These are phyloP conservation scores for Exophiala calicioides DNA, from an alignment of 2,329 filamentous ascomycete species.

Conservation along the genomic window DNA sequence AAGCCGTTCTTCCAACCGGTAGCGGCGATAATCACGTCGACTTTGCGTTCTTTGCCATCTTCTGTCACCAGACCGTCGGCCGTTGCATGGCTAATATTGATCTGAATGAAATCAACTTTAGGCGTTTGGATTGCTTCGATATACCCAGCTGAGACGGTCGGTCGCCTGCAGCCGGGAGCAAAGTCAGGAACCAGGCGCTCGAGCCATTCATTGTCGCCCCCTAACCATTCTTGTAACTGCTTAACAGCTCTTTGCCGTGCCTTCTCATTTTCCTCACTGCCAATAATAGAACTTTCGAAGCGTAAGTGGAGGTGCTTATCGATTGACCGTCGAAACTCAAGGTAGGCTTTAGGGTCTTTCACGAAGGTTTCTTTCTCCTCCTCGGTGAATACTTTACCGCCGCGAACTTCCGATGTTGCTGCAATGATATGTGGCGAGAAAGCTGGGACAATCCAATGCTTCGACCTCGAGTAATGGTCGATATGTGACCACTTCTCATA, in stretches of 20 bases:
- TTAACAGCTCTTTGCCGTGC: not conserved
- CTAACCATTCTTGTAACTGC: constrained; percentile 28
- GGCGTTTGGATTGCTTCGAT: constrained; percentile 31
- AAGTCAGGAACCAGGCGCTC: constrained; percentile 30
- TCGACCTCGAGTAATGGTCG: constrained; percentile 28
- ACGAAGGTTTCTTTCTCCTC: constrained; percentile 25
- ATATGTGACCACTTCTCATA: constrained; percentile 39
- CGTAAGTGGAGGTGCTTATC: constrained; percentile 33
- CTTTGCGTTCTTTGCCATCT: constrained; percentile 35
- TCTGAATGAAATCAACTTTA: constrained; percentile 30
- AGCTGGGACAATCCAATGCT: constrained; percentile 28
- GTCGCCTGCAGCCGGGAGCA: constrained; percentile 25
- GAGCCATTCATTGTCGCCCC: constrained; percentile 21
- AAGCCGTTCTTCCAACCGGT: constrained; percentile 41
- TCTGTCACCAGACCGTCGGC: constrained; percentile 33
- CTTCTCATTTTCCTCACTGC: not conserved
- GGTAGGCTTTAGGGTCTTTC: constrained; percentile 29
- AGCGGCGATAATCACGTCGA: constrained; percentile 40
- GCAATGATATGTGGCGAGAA: too few relatives aligned
- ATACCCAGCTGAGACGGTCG: constrained; percentile 30
- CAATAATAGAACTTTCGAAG: constrained; percentile 21
- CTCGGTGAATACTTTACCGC: constrained; percentile 30
- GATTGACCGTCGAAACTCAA: constrained; percentile 34
- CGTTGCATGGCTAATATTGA: constrained; percentile 23
- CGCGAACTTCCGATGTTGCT: not conserved